Conservation (phyloP, 768 basidiomycete genomes). For the Rhodosporidiobolus sp. region DNA sequence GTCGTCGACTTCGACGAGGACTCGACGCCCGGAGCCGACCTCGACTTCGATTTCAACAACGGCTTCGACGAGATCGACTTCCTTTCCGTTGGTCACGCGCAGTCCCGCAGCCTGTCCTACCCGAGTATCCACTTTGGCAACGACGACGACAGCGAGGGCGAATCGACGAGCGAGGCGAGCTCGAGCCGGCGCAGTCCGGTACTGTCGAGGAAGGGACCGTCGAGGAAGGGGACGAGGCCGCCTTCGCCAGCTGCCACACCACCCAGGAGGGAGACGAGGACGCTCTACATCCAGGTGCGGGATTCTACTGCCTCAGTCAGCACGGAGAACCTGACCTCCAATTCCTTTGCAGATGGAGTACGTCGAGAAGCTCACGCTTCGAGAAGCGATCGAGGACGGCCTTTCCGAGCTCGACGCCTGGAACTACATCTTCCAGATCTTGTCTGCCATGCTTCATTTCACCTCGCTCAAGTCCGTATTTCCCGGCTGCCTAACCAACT, state of each 20-base stretch:
- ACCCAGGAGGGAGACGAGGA: conserved; percentile 36
- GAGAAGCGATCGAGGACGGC: conserved; percentile 44
- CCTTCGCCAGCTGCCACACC: not conserved
- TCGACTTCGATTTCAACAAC: conserved; percentile 43
- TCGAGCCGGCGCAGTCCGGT: conserved; percentile 1
- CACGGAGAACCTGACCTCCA: not conserved
- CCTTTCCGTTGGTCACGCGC: conserved; percentile 38
- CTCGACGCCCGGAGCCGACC: conserved; percentile 29
- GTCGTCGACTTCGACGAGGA: conserved; percentile 24
- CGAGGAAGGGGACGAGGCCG: not conserved
- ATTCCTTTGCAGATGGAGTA: conserved; percentile 22
- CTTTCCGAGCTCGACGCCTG: conserved; percentile 42
- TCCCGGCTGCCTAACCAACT: no score
- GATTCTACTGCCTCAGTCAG: not conserved
- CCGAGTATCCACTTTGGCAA: conserved; percentile 45
- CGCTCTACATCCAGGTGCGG: conserved; percentile 43
- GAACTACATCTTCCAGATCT: conserved; percentile 39
- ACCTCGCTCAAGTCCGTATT: conserved; percentile 41
- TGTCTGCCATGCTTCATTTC: conserved; percentile 44
- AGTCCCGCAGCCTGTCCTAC: conserved; percentile 39
- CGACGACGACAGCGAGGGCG: conserved; percentile 34
- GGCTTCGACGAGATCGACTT: conserved; percentile 44
- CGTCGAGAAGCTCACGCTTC: conserved; percentile 39
- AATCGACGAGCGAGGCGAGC: conserved; percentile 2
- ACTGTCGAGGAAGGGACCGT: not conserved